A percentile compares a stretch with the other conserved stretches of the same genome.
These are phyloP conservation scores for Claviceps pusilla DNA, from an alignment of 2,329 filamentous ascomycete species.

Conservation along the genomic window DNA sequence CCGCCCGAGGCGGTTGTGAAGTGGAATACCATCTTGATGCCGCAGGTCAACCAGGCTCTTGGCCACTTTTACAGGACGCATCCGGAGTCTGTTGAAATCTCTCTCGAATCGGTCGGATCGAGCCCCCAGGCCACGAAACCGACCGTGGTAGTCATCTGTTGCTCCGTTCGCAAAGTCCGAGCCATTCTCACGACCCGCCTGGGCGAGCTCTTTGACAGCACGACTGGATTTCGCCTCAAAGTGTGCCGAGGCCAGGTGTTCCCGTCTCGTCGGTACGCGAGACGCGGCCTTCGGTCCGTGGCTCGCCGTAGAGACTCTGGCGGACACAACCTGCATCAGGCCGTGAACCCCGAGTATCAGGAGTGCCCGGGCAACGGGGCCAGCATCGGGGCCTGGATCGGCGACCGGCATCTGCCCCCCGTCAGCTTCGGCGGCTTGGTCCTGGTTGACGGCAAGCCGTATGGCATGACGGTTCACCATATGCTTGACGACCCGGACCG, in stretches of 20 bases:
- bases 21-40: constrained; percentile 59
- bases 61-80: constrained; percentile 58
- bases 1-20: constrained; percentile 48
- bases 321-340: constrained; percentile 9
- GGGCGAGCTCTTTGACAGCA: constrained; percentile 47
- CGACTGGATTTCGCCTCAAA: constrained; percentile 48
- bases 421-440: constrained; percentile 85
- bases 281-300: constrained; percentile 18
- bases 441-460: constrained; percentile 67
- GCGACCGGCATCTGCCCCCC: constrained; percentile 71
- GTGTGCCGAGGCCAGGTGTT: constrained; percentile 56
- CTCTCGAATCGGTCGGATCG: constrained; percentile 59
- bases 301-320: constrained; percentile 7
- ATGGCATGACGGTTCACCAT: constrained; percentile 93
- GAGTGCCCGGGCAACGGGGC: constrained; percentile 68
- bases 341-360: constrained; percentile 64
- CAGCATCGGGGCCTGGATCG: constrained; percentile 82
- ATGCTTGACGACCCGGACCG: constrained; percentile 65
- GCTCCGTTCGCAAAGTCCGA: constrained; percentile 57
- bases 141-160: constrained; percentile 64
- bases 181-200: constrained; percentile 56
- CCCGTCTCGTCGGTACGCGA: constrained; percentile 36
- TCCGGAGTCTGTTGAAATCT: constrained; percentile 64
- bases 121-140: constrained; percentile 50
- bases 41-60: constrained; percentile 56